These are phyloP conservation scores for Botrytis fragariae DNA, from an alignment of 2,329 filamentous ascomycete genomes.

Conservation along the genomic window DNA sequence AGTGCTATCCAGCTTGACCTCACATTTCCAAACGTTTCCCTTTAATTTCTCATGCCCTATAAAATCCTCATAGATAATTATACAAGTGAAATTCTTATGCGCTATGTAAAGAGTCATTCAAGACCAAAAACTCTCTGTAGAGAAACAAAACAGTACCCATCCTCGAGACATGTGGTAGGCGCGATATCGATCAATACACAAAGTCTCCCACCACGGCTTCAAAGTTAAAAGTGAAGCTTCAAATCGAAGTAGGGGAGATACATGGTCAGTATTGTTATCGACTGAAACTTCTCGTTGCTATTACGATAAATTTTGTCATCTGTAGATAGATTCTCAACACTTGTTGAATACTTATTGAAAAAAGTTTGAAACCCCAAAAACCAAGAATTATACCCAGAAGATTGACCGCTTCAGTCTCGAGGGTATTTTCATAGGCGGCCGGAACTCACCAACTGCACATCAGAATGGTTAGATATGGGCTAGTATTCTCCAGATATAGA, in stretches of 20 bases:
- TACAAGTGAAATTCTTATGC: not conserved
- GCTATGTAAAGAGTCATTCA: not conserved
- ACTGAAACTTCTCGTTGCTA: no score
- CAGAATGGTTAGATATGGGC: no score
- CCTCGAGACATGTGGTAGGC: not conserved
- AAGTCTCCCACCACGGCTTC: not conserved
- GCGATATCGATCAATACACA: not conserved
- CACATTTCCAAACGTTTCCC: fast-evolving
- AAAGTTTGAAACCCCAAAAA: no score
- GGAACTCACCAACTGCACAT: no score
- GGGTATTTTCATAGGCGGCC: no score
- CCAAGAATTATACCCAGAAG: no score
- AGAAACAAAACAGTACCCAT: not conserved
- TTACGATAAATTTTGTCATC: not conserved
- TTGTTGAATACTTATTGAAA: no score
- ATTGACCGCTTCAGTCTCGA: no score
- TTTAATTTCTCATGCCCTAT: fast-evolving
- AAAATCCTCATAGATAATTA: not conserved
- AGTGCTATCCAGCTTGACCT: not conserved
- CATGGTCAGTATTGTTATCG: not conserved
- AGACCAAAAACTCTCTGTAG: not conserved
- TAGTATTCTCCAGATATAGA: no score
- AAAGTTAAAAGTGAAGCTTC: not conserved
- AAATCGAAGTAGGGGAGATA: not conserved
- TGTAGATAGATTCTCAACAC: not conserved